Evolutionary conservation across 176 grass and related monocot species (phyloP), one percentile per base, ranked within the genome.

Genomic region (Eragrostis curvula): DNA sequence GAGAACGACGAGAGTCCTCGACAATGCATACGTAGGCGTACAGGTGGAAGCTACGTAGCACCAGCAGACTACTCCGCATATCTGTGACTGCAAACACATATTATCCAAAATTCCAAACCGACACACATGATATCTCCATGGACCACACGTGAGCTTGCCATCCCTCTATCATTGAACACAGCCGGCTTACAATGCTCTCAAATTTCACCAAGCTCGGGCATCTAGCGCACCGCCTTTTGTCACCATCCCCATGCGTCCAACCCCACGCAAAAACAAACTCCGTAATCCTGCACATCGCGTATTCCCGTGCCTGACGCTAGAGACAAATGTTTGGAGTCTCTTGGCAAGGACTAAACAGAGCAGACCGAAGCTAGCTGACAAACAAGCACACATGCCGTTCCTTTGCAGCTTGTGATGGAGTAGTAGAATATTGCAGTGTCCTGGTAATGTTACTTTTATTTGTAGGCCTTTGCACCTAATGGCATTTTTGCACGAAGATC

Each of bases 291-390:
- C 47, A 48, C 21, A 20, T 9, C 78, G 51, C 58, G 30, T 57
- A 73, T 89, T 67, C 83, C 72, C 78, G 71, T 59, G 78, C 4
- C 72, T 61, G 58, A 23, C 58, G 67, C 67, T 79, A 86, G 79
- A 47, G 83, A 90, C 88, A 90, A 68, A 50, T 29, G 75, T 68
- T 86, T 79, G 79, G 60, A 66, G 73, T 62, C 74, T 58, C 48
- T 50, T 6, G 78, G 77, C 79, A 68, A 73, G 56, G 79, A 79
- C 58, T 32, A 86, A 86, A 68, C 88, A 79, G 79, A 90, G 12
- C n/a, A 90, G 81, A 86, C 73, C 79, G 15, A 43, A 86, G 73
- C 79, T 79, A 90, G 39, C 18, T 74, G 88, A 90, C 83, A 90
- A 86, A 23, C 50, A 68, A 20, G 59, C 73, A 73, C 83, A 78